Evolutionary conservation across 1,284 basidiomycete species (phyloP), one percentile per base, ranked within the genome.

Genomic region (Heliocybe sulcata): DNA sequence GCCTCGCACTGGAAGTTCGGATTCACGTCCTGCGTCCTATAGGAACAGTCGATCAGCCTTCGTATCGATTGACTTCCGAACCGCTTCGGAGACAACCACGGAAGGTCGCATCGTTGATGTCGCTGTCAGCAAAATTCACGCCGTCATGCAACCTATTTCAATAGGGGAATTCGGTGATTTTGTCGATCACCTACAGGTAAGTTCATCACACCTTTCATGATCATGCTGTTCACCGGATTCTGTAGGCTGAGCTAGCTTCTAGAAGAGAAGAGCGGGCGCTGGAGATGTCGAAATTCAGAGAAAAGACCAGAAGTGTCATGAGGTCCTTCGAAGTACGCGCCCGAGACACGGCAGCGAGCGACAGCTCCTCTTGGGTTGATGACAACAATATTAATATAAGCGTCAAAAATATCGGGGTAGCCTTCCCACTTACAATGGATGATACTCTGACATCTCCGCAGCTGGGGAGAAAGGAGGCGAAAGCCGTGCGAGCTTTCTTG

Each of bases 81-180:
- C 76, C 49, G 22, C 47, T 20, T 60, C 63, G 16, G 60, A 67
- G 1, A 63, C 59, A 11, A 49, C 58, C 3, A 62, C 65, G 3
- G 56, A 60, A n/a, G 69, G 68, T 45, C 77, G 77, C 45, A 60
- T 67, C 26, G 63, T 90, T 16, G 74, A 82, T 45, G 58, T 94
- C 27, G 68, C 71, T 1, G 69, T 94, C 23, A 81, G 80, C 4
- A 89, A 88, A 65, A 83, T 92, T 4, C 92, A 96, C 65, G 92
- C 93, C 0, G 90, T 95, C 49, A 87, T 95, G 87, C 92, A 94
- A 67, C 86, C 94, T 16, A 90, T 90, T 57, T 94, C 94, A 0
- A 85, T 96, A 52, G 87, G 87, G 31, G 90, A 94, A 64, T 72
- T 96, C 11, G 89, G 87, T 14, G 94, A 96, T 66, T 89, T 94